Conservation (phyloP, 2,329 filamentous ascomycete species). For the Paecilomyces sp. region DNA sequence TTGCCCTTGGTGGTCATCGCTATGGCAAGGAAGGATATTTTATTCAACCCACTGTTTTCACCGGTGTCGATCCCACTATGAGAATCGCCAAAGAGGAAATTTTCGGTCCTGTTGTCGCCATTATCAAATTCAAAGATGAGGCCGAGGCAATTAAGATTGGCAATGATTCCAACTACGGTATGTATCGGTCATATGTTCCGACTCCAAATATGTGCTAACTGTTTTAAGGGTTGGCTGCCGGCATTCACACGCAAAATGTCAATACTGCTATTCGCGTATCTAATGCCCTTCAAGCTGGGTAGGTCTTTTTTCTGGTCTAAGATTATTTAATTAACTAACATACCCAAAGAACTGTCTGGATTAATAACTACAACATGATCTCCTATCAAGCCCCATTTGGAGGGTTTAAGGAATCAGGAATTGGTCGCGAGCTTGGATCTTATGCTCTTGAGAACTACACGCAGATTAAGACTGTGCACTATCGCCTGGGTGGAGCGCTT, state of each 20-base stretch:
- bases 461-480: constrained; percentile 56
- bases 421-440: constrained; percentile 69
- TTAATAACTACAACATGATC: constrained; percentile 15
- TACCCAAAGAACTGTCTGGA: constrained; percentile 4
- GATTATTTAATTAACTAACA: too few relatives aligned
- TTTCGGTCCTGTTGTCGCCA: constrained; percentile 65
- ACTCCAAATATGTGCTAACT: too few relatives aligned
- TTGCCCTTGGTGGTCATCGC: constrained; percentile 59
- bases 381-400: constrained; percentile 49
- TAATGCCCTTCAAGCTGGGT: constrained; percentile 10
- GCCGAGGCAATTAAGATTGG: constrained; percentile 11
- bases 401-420: constrained; percentile 71
- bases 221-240: constrained; percentile 7
- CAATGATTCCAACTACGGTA: constrained; percentile 8
- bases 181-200: too few relatives aligned
- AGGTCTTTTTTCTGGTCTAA: too few relatives aligned
- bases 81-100: constrained; percentile 65
- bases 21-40: constrained; percentile 73
- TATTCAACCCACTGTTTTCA: constrained; percentile 59
- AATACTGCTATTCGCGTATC: constrained; percentile 7
- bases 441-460: constrained; percentile 61
- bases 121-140: constrained; percentile 41
- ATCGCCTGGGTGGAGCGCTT: too few relatives aligned
- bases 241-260: constrained; percentile 12
- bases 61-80: constrained; percentile 50